These are phyloP conservation scores for Nannizziopsis arthrosporioides DNA, from an alignment of 2,329 filamentous ascomycete species.

Conservation along the genomic window DNA sequence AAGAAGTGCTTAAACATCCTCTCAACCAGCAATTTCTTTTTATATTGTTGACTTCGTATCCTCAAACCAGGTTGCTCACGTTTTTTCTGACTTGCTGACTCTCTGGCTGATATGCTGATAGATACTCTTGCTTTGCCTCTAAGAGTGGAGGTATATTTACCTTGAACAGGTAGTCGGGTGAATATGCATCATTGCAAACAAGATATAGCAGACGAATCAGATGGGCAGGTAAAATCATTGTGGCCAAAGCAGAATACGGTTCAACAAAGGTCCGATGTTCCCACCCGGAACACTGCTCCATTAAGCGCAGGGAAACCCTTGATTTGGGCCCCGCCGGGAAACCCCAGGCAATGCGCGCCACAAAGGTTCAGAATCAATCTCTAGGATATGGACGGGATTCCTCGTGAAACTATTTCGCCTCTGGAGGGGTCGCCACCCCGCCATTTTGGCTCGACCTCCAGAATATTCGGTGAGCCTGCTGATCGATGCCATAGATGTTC, in stretches of 20 bases:
- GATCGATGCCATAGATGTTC: slow-evolving; percentile 3
- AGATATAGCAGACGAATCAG: too few species aligned
- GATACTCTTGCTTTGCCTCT: too few species aligned
- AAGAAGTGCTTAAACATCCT: neutral
- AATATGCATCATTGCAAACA: too few species aligned
- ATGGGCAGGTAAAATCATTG: neutral
- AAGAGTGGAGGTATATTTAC: too few species aligned
- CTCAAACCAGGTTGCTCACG: too few species aligned
- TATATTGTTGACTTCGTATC: neutral
- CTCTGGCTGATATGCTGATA: too few species aligned
- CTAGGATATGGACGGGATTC: neutral
- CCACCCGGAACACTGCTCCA: neutral
- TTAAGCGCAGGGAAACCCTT: neutral
- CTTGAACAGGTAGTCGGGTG: too few species aligned
- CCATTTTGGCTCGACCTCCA: slow-evolving; percentile 9
- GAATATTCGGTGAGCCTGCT: slow-evolving; percentile 7
- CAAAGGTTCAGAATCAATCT: neutral
- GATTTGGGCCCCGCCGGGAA: neutral
- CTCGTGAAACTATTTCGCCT: slow-evolving; percentile 1
- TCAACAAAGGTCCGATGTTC: neutral
- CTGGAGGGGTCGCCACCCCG: neutral
- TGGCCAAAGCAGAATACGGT: slow-evolving; percentile 11
- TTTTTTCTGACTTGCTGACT: too few species aligned
- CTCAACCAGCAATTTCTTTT: neutral
- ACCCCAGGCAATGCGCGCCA: neutral